Evolutionary conservation across 805 yeast genomes (phyloP).

Genomic region (Saturnispora mendoncae): DNA sequence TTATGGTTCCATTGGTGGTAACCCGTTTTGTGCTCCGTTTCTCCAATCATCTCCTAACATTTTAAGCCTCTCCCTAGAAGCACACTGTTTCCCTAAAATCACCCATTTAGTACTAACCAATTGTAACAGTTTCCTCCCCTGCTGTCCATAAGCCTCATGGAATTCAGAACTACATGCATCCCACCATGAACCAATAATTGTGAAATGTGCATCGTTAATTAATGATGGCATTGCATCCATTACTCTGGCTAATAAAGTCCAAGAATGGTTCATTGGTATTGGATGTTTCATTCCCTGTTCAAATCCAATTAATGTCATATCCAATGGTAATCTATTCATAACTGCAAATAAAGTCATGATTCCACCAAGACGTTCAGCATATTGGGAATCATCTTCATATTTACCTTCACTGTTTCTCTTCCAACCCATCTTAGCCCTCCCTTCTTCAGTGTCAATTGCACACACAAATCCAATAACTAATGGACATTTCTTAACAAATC

Average conservation of each 20-base stretch:
- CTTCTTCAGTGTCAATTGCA: constrained; percentile 69
- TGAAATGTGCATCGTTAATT: constrained; percentile 61
- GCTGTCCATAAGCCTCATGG: constrained; percentile 50
- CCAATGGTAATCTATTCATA: constrained; percentile 45
- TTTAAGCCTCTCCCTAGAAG: constrained; percentile 72
- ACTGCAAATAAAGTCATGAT: constrained; percentile 74
- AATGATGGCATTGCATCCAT: constrained; percentile 46
- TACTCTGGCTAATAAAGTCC: constrained; percentile 69
- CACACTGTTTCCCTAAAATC: constrained; percentile 40
- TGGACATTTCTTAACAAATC: constrained; percentile 90
- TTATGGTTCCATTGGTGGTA: constrained; percentile 7
- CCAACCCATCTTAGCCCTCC: constrained; percentile 85
- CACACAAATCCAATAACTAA: constrained; percentile 76
- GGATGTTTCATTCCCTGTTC: constrained; percentile 35
- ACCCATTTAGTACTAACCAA: constrained; percentile 47
- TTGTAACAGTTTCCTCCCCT: constrained; percentile 54
- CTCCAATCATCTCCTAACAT: constrained; percentile 78
- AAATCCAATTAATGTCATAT: constrained; percentile 18
- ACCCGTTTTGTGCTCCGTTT: constrained; percentile 26
- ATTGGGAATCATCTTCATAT: constrained; percentile 55
- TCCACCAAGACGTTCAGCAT: constrained; percentile 83
- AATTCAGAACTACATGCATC: constrained; percentile 65
- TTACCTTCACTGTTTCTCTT: constrained; percentile 39
- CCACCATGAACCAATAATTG: constrained; percentile 82
- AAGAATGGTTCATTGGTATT: constrained; percentile 45